Evolutionary conservation across 345 rosid genomes (phyloP).

Genomic region (Populus ilicifolia): DNA sequence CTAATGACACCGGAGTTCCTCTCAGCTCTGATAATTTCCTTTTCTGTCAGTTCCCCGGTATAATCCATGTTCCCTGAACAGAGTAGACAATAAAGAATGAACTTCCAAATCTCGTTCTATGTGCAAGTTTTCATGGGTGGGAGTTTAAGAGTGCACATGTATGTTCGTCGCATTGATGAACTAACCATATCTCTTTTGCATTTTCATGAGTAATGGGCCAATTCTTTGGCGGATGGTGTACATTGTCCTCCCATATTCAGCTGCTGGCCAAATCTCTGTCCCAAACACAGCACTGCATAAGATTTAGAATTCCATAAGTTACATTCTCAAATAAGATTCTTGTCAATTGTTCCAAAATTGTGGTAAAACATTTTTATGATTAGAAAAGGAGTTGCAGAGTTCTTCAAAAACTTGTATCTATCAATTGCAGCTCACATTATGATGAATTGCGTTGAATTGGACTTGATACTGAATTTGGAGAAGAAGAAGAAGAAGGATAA

Average conservation of each 20-base stretch:
- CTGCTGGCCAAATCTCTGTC: slow-evolving; percentile 97
- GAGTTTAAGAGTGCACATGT: not conserved
- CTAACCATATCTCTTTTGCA: slow-evolving; percentile 78
- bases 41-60: slow-evolving; percentile 73
- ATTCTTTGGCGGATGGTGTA: slow-evolving; percentile 89
- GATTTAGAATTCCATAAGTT: slow-evolving; percentile 20
- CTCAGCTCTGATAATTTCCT: slow-evolving; percentile 91
- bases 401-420: not conserved
- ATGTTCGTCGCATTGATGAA: not conserved
- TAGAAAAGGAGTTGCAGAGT: not conserved
- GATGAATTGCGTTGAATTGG: too few species aligned
- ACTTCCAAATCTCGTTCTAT: not conserved
- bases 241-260: slow-evolving; percentile 97
- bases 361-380: not conserved
- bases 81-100: not conserved
- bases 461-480: not conserved
- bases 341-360: not conserved
- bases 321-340: not conserved
- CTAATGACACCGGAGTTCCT: slow-evolving; percentile 88
- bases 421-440: not conserved
- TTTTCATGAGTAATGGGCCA: slow-evolving; percentile 84
- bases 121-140: not conserved
- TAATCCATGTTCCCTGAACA: slow-evolving; percentile 63
- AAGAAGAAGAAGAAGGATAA: not conserved
- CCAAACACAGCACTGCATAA: slow-evolving; percentile 97